These are phyloP conservation scores for Penicillium olsonii DNA, from an alignment of 2,329 filamentous ascomycete species.

Conservation along the genomic window DNA sequence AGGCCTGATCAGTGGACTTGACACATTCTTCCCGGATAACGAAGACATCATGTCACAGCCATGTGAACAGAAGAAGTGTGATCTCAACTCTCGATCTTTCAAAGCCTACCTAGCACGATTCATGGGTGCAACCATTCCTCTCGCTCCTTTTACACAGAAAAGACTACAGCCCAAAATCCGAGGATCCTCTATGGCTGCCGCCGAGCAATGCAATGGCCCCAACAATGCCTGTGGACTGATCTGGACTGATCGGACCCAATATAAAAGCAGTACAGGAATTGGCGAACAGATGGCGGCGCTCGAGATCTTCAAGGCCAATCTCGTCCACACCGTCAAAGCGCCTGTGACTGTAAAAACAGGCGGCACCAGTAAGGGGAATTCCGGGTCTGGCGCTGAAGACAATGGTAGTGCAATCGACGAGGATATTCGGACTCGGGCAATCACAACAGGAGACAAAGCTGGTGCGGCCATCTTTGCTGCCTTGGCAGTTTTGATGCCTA, in stretches of 20 bases:
- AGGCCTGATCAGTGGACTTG: constrained; percentile 55
- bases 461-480: constrained; percentile 52
- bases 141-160: constrained; percentile 56
- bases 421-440: constrained; percentile 23
- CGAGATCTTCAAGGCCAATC: constrained; percentile 63
- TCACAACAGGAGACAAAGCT: constrained; percentile 5
- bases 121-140: constrained; percentile 54
- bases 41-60: constrained; percentile 57
- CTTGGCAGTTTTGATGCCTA: constrained; percentile 64
- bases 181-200: constrained; percentile 40
- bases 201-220: constrained; percentile 25
- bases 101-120: constrained; percentile 64
- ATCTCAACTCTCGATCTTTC: constrained; percentile 62
- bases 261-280: constrained; percentile 63
- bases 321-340: constrained; percentile 42
- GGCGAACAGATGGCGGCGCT: constrained; percentile 72
- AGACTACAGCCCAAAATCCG: constrained; percentile 52
- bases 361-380: constrained; percentile 55
- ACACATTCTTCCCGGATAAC: constrained; percentile 52
- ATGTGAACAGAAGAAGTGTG: constrained; percentile 58
- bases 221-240: constrained; percentile 26
- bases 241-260: constrained; percentile 49
- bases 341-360: constrained; percentile 51
- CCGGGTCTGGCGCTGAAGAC: constrained; percentile 44
- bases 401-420: constrained; percentile 29